Base-by-base conservation (phyloP, 768 basidiomycete genomes). In the Xanthoconium purpureum region DNA sequence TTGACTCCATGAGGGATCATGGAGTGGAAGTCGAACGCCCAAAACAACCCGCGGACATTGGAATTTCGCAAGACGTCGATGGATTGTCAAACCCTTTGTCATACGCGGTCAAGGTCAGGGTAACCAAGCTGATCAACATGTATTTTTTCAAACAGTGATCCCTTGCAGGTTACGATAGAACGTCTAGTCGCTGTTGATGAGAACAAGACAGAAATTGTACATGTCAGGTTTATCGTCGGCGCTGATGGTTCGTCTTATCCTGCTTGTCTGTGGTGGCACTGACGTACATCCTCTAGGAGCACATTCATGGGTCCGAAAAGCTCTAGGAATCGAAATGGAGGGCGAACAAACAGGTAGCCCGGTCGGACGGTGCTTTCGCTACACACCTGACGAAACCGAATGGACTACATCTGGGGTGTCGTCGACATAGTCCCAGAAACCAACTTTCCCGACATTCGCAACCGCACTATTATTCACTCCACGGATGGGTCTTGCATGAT, bases 401-500 rank as follows among this genome's bases (percentile, higher is more conserved):
- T n/a, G n/a, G 32, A 33, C 11, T 33, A 79, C 58, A 77, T 91
- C 20, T 93, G 90, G 90, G 90, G 90, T 3, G 89, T 47, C 3
- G 72, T 91, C 14, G 89, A 90, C 67, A 75, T 83, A 56, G 62
- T 80, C n/a, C 84, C 84, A 0, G 77, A 83, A 9, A 33, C 32
- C 32, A 33, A 33, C 32, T 33, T 33, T 33, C 32, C 32, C 6
- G 32, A 33, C 11, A 33, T 33, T 33, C 32, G 32, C 32, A 33
- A 33, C 32, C 32, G 32, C 32, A 33, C 32, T 11, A 11, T 6
- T 33, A 11, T 33, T 11, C 32, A 11, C 11, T 33, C 32, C 32
- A 11, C 6, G 32, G 11, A 33, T 33, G 32, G 32, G 32, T 33
- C 32, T 11, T 33, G 32, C 32, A 33, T 6, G 32, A 33, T 33